Conservation (phyloP, 257 asterid species). For the Echium plantagineum region DNA sequence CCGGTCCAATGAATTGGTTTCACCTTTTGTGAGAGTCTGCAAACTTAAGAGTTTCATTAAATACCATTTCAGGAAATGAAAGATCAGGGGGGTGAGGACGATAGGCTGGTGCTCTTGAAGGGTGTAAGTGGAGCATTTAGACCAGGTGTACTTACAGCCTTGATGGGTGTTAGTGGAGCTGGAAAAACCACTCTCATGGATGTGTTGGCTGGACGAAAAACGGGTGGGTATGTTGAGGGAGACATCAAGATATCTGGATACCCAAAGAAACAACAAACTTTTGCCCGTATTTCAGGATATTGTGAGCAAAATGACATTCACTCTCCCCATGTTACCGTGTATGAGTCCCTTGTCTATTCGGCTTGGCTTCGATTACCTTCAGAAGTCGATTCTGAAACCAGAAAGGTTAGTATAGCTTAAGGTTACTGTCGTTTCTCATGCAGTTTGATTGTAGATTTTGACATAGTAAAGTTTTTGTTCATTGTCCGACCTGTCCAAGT, state of each 20-base stretch:
- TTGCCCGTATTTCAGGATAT: slow-evolving; percentile 72
- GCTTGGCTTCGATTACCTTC: slow-evolving; percentile 69
- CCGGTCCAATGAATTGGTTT: too few relatives aligned
- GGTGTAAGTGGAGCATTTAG: slow-evolving; percentile 74
- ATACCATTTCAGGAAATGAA: slow-evolving; percentile 49
- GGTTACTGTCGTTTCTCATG: not conserved
- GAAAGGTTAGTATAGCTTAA: slow-evolving; percentile 27
- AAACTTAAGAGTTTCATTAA: not conserved
- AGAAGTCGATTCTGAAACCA: slow-evolving; percentile 39
- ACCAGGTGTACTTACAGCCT: slow-evolving; percentile 75
- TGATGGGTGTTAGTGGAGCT: slow-evolving; percentile 83
- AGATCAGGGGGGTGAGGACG: slow-evolving; percentile 43
- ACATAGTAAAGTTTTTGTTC: not conserved
- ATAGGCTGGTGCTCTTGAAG: slow-evolving; percentile 51
- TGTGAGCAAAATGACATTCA: slow-evolving; percentile 82
- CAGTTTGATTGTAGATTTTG: not conserved
- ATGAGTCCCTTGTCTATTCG: slow-evolving; percentile 57
- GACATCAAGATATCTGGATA: slow-evolving; percentile 57
- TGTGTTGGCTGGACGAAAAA: slow-evolving; percentile 70
- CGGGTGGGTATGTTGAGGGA: slow-evolving; percentile 67
- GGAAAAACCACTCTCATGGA: slow-evolving; percentile 81
- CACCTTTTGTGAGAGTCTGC: not conserved
- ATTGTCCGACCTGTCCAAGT: not conserved
- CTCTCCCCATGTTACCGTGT: slow-evolving; percentile 69
- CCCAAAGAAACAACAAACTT: slow-evolving; percentile 62